Percentiles rank a stretch among this genome's conserved stretches.
These are phyloP conservation scores for Aspergillus egyptiacus DNA, from an alignment of 495 filamentous ascomycete genomes.

Conservation along the genomic window DNA sequence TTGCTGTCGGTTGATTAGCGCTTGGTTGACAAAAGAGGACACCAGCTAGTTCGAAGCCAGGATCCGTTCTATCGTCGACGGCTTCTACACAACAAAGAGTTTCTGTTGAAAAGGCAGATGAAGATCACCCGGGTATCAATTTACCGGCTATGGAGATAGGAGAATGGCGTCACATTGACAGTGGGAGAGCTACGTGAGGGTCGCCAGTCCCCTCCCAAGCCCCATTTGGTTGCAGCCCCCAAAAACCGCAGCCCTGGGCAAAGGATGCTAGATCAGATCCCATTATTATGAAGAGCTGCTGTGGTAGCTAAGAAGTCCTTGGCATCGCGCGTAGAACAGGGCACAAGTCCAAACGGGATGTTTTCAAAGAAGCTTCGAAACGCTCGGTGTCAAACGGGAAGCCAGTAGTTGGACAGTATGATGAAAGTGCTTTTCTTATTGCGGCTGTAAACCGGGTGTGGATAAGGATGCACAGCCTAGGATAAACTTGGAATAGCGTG, in stretches of 20 bases:
- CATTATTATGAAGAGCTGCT: neutral
- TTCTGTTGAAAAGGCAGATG: conserved; percentile 5
- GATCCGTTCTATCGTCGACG: neutral
- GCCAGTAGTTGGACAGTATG: conserved; percentile 2
- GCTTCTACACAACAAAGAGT: conserved; percentile 8
- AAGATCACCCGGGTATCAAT: conserved; percentile 6
- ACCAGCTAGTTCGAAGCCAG: neutral
- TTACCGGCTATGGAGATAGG: conserved; percentile 7
- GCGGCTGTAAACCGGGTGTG: conserved; percentile 21
- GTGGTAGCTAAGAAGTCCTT: conserved; percentile 8
- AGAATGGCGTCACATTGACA: conserved; percentile 1
- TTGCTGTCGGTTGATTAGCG: conserved; percentile 17
- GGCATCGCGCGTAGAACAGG: conserved; percentile 3
- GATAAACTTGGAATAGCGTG: conserved; percentile 10
- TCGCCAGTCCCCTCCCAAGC: no score
- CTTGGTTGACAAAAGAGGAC: conserved; percentile 14
- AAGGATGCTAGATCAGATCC: conserved; percentile 3
- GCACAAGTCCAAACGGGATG: conserved; percentile 6
- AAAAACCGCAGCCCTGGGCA: conserved; percentile 8
- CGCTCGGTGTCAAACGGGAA: neutral
- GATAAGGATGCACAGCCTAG: conserved; percentile 14
- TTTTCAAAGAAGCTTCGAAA: conserved; percentile 14
- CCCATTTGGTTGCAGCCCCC: conserved; percentile 8
- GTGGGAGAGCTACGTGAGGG: conserved; percentile 9
- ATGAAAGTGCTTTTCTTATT: conserved; percentile 16